These are phyloP conservation scores for Nyssa sinensis DNA, from an alignment of 148 eudicot species.

Conservation along the genomic window DNA sequence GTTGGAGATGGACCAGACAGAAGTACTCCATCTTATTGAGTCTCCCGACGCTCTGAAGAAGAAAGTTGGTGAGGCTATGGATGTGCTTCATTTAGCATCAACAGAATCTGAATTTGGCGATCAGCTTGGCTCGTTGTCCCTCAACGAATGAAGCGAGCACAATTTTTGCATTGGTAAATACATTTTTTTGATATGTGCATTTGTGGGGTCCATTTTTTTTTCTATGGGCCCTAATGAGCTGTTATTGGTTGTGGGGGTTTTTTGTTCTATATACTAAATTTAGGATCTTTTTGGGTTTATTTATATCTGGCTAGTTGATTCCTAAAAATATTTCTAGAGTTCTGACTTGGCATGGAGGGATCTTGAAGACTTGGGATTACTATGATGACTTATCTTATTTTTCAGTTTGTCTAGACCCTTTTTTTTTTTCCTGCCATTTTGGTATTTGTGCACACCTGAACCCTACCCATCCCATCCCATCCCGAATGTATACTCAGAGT, in stretches of 20 bases:
- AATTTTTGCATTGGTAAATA: neutral
- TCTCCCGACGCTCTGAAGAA: conserved; percentile 52
- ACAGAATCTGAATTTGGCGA: conserved; percentile 19
- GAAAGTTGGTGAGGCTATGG: conserved; percentile 54
- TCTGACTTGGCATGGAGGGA: neutral
- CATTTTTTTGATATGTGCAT: neutral
- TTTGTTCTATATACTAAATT: neutral
- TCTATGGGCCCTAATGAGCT: conserved; percentile 2
- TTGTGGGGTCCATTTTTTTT: conserved; percentile 2
- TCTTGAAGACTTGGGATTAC: too few relatives aligned
- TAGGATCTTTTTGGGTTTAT: neutral
- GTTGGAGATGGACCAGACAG: conserved; percentile 57
- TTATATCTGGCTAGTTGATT: neutral
- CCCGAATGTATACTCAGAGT: too few relatives aligned
- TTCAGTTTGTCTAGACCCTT: neutral
- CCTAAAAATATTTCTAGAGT: neutral
- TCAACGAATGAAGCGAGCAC: conserved; percentile 13
- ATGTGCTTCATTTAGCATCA: conserved; percentile 32
- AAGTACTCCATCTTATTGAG: conserved; percentile 55
- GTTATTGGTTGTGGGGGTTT: neutral
- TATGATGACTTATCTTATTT: too few relatives aligned
- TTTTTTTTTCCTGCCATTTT: neutral
- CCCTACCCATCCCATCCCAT: too few relatives aligned
- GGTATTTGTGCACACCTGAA: too few relatives aligned
- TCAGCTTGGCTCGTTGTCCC: conserved; percentile 29